Conservation (phyloP, 805 yeast genomes). For the Lachancea cidri region DNA sequence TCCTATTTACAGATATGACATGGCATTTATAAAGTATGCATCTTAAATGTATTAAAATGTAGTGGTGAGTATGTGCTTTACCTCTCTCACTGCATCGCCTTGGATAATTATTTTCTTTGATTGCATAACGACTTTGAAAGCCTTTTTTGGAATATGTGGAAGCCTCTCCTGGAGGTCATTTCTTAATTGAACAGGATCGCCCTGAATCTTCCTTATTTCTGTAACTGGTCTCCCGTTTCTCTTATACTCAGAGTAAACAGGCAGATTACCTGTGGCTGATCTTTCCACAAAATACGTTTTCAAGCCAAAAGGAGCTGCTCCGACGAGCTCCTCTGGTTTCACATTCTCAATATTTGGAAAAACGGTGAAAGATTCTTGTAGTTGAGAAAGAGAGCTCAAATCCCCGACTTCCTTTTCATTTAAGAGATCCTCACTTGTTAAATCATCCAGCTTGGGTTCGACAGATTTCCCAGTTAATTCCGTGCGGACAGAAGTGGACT, state of each 20-base stretch:
- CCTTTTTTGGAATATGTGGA: conserved; percentile 42
- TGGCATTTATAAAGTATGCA: not conserved
- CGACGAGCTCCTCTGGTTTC: conserved; percentile 28
- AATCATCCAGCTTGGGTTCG: too few species aligned
- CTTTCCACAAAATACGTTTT: conserved; percentile 38
- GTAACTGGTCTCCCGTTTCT: conserved; percentile 55
- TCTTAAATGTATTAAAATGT: conserved; percentile 13
- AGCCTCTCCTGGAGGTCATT: conserved; percentile 54
- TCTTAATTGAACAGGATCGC: conserved; percentile 61
- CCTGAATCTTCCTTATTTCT: conserved; percentile 65
- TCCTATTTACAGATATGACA: conserved; percentile 13
- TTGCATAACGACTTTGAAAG: conserved; percentile 45
- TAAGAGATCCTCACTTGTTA: not conserved
- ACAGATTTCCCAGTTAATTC: too few species aligned
- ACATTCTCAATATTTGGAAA: conserved; percentile 31
- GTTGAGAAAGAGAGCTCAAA: not conserved
- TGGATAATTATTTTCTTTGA: conserved; percentile 50
- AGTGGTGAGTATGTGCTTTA: conserved; percentile 30
- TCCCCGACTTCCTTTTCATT: not conserved
- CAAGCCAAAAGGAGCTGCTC: conserved; percentile 21
- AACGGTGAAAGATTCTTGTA: conserved; percentile 5
- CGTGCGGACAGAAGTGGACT: too few species aligned
- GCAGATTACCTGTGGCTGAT: conserved; percentile 63
- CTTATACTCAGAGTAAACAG: conserved; percentile 71
- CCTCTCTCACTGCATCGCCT: conserved; percentile 39